Conservation (phyloP, 495 filamentous ascomycete species). For the Trypethelium eluteriae region DNA sequence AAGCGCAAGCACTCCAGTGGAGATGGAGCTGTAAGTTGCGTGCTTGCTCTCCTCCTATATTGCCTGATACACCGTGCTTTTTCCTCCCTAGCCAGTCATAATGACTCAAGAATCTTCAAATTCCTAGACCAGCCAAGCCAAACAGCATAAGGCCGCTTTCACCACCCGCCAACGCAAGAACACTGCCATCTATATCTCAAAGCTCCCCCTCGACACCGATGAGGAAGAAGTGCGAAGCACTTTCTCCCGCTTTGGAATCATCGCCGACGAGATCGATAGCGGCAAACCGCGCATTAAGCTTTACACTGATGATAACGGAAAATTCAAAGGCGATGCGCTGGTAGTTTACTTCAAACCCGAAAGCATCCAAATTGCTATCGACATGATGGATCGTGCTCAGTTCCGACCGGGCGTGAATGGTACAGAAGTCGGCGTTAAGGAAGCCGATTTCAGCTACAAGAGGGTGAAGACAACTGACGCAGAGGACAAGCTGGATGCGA, state of each 20-base stretch:
- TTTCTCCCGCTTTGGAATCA: conserved; percentile 85
- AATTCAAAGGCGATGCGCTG: conserved; percentile 87
- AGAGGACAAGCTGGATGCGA: conserved; percentile 35
- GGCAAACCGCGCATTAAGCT: conserved; percentile 84
- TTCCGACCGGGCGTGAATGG: conserved; percentile 58
- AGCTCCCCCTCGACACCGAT: conserved; percentile 67
- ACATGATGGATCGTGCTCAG: conserved; percentile 83
- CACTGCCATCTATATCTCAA: conserved; percentile 83
- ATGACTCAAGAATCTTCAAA: conserved; percentile 4
- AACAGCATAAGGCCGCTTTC: conserved; percentile 46
- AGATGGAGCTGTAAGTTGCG: conserved; percentile 21
- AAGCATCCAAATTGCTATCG: conserved; percentile 79
- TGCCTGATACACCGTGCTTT: neutral
- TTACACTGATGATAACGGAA: conserved; percentile 72
- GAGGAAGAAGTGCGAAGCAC: conserved; percentile 54
- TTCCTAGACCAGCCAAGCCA: conserved; percentile 12
- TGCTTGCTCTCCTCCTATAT: neutral
- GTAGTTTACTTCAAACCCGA: conserved; percentile 92
- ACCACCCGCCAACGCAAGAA: conserved; percentile 42
- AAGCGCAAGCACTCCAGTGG: conserved; percentile 64
- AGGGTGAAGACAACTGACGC: conserved; percentile 28
- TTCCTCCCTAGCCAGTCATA: neutral
- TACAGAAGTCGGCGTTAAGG: conserved; percentile 67
- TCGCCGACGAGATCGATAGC: conserved; percentile 86
- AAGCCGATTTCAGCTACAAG: conserved; percentile 86